Base-by-base conservation (phyloP, 2,329 filamentous ascomycete genomes). In the Colletotrichum sp. region DNA sequence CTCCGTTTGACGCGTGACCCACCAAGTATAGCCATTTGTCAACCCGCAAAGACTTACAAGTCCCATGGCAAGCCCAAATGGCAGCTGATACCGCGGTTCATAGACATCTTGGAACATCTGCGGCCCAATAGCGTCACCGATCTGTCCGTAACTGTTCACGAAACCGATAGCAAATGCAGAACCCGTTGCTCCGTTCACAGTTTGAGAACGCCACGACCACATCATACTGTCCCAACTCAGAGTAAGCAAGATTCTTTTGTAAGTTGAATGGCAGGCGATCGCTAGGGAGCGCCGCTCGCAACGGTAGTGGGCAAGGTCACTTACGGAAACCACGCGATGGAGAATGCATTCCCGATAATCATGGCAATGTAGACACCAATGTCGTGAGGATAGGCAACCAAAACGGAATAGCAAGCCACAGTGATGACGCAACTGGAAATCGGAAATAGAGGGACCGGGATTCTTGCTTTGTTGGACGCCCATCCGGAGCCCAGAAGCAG, bases 191-290 rank as follows among this genome's bases (percentile, higher is more conserved):
- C 39, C 39, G 5, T 44, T 44, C 16, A 44, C 39, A 10, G 39
- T 44, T 10, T 44, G 39, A 44, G 39, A n/a, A 44, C 39, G 39
- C 39, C 39, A 44, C 39, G 39, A 44, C 39, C 39, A 44, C 39
- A 44, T 44, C 39, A 44, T 44, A 44, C 39, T 44, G 16, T 44
- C 39, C 39, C 39, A n/a, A 18, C 16, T 4, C 39, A 3, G 39
- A 6, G 39, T 44, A 0, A 44, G 39, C 39, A n/a, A n/a, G 39
- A n/a, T 6, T 1, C 0, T 18, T 0, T n/a, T 6, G 0, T 18
- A 44, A 0, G 5, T 10, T 10, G 5, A 18, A 18, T n/a, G 5
- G 39, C 39, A 44, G 16, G 0, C 39, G 8, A n/a, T 1, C 4
- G 39, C 39, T 44, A 44, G 39, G 1, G 16, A 44, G 16, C 5